phyloP scores from a whole-genome alignment of 352 stramenopile genomes.

The Phytophthora megakarya region DNA sequence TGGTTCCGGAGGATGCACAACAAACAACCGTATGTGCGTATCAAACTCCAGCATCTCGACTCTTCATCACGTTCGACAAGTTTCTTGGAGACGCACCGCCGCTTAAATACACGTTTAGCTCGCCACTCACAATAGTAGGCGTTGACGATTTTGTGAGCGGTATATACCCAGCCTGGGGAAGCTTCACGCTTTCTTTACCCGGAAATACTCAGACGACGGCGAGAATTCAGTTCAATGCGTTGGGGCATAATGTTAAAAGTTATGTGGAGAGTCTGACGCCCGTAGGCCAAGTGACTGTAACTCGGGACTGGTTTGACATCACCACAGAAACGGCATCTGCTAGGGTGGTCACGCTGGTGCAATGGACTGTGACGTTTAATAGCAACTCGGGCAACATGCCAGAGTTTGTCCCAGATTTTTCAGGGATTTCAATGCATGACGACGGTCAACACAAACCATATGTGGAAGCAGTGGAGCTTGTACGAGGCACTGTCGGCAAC shows the following conservation, averaged over 20 bases:
- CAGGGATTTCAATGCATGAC: slow-evolving; percentile 42
- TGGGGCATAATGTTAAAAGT: slow-evolving; percentile 44
- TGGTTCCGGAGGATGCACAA: slow-evolving; percentile 17
- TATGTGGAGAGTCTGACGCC: slow-evolving; percentile 82
- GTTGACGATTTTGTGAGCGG: slow-evolving; percentile 66
- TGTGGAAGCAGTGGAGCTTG: slow-evolving; percentile 56
- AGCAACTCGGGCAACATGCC: slow-evolving; percentile 59
- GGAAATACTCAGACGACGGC: slow-evolving; percentile 54
- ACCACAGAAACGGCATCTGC: slow-evolving; percentile 42
- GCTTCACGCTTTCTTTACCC: slow-evolving; percentile 69
- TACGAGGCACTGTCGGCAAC: slow-evolving; percentile 65
- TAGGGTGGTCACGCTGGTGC: slow-evolving; percentile 49
- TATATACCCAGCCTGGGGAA: slow-evolving; percentile 88
- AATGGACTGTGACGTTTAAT: slow-evolving; percentile 77
- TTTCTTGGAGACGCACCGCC: slow-evolving; percentile 63
- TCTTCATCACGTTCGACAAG: slow-evolving; percentile 82
- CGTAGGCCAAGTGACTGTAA: slow-evolving; percentile 83
- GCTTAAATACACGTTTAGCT: slow-evolving; percentile 45
- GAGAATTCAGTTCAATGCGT: slow-evolving; percentile 72
- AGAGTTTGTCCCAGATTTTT: slow-evolving; percentile 49
- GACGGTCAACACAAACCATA: slow-evolving; percentile 60
- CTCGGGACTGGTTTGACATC: slow-evolving; percentile 70
- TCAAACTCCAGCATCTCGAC: slow-evolving; percentile 35
- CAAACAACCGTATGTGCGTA: slow-evolving; percentile 62
- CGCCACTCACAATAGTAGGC: slow-evolving; percentile 41